These are phyloP conservation scores for Coleophoma cylindrospora DNA, from an alignment of 2,329 filamentous ascomycete genomes.

Conservation along the genomic window DNA sequence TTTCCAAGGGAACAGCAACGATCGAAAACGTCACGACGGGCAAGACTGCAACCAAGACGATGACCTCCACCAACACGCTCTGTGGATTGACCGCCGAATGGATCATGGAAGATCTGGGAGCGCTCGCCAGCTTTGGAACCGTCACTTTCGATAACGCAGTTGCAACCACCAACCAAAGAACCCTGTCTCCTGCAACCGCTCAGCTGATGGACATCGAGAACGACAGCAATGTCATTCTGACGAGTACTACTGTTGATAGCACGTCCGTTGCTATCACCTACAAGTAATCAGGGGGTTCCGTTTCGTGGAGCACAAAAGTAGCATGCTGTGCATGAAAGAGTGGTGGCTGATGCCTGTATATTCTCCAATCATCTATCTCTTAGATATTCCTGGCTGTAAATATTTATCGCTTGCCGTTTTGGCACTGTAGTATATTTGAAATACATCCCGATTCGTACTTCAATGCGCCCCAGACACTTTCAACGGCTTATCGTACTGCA, in stretches of 20 bases:
- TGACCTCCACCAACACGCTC: neutral
- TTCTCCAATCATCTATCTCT: too few relatives aligned
- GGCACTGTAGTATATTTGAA: too few relatives aligned
- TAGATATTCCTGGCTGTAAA: too few relatives aligned
- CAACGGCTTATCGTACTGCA: too few relatives aligned
- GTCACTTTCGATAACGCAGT: neutral
- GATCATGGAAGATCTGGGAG: neutral
- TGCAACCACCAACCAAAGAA: neutral
- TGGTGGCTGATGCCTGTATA: neutral
- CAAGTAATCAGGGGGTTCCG: neutral
- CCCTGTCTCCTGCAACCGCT: neutral
- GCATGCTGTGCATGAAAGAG: neutral
- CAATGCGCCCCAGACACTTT: too few relatives aligned
- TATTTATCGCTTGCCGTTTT: too few relatives aligned
- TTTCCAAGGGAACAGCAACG: neutral
- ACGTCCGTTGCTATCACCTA: neutral
- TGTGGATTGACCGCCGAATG: neutral
- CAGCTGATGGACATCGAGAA: neutral
- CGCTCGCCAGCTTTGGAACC: neutral
- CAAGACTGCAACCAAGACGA: neutral
- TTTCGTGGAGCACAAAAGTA: neutral
- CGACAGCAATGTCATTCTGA: neutral
- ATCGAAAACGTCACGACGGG: conserved; percentile 1
- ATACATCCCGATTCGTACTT: too few relatives aligned
- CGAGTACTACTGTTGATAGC: neutral